Percentiles rank a stretch among this genome's conserved stretches.
These are phyloP conservation scores for Rutstroemia sp. DNA, from an alignment of 2,329 filamentous ascomycete genomes.

Conservation along the genomic window DNA sequence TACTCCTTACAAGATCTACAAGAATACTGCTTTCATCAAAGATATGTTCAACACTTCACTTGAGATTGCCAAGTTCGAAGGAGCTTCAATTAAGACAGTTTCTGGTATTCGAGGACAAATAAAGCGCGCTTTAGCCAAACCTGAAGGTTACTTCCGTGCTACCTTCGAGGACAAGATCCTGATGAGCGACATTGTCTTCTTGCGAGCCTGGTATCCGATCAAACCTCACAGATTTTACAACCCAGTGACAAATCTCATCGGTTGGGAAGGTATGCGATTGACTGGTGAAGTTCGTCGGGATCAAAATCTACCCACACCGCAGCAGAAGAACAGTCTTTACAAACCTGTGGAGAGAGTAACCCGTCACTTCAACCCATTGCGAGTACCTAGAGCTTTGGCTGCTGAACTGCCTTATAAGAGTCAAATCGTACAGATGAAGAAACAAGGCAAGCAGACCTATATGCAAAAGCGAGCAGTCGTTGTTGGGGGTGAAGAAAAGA, in stretches of 20 bases:
- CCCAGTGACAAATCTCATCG: conserved; percentile 85
- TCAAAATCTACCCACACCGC: conserved; percentile 66
- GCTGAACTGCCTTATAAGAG: conserved; percentile 86
- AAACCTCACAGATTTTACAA: conserved; percentile 96
- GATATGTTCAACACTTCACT: conserved; percentile 94
- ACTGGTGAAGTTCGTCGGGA: conserved; percentile 85
- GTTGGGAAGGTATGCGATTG: conserved; percentile 86
- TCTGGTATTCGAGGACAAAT: conserved; percentile 94
- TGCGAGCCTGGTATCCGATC: conserved; percentile 94
- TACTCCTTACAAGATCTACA: conserved; percentile 94
- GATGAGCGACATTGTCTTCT: conserved; percentile 92
- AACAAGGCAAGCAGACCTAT: conserved; percentile 77
- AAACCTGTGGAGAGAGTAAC: conserved; percentile 56
- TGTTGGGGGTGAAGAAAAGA: conserved; percentile 77
- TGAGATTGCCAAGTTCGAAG: conserved; percentile 97
- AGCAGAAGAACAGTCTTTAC: conserved; percentile 80
- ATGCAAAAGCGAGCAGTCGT: conserved; percentile 95
- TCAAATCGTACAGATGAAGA: conserved; percentile 76
- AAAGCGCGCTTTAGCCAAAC: conserved; percentile 88
- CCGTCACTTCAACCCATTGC: conserved; percentile 68
- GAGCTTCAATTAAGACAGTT: conserved; percentile 90
- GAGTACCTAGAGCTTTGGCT: conserved; percentile 71
- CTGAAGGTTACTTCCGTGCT: conserved; percentile 91
- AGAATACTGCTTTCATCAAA: conserved; percentile 97
- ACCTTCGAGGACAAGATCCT: conserved; percentile 99